Evolutionary conservation across 1,139 yeast genomes (phyloP), one percentile per base, ranked within the genome.

Genomic region (Yamadazyma trypodendri): DNA sequence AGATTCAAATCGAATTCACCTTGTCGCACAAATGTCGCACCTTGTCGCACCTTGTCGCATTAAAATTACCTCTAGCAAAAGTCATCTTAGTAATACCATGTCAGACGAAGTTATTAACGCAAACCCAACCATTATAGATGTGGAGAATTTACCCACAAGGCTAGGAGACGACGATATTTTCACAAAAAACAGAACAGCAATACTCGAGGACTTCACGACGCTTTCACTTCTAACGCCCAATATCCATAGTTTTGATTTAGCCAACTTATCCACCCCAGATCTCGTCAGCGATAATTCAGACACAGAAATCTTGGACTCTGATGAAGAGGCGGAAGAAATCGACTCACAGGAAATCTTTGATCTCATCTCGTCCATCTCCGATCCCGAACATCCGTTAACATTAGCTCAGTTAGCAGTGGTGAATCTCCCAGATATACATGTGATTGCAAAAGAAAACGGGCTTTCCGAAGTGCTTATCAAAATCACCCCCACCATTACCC

Each of bases 401-500:
- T 69, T 94, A 41, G 98, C 97, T 0, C 98, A 94, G 60, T 72
- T 94, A 13, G 94, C 97, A 0, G 97, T 94, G 31, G 96, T 94
- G 2, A 89, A 89, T 53, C 68, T 94, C 35, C 73, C 74, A 2
- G 96, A 94, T 56, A 92, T 94, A 40, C 58, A 65, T 27, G 88
- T 94, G 7, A 75, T 75, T 1, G 50, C 54, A 16, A 61, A 60
- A 28, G 65, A 69, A 23, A 54, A 62, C 11, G 77, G 77, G 31
- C 77, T 86, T 53, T 85, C 94, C 0, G 88, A 84, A 45, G 88
- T 94, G 0, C 57, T 79, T 17, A 88, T 94, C 27, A 80, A 77
- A 51, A 90, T 94, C 47, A 94, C 99, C 0, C 99, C 99, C 0
- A 94, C 99, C 0, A 92, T 94, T 50, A 92, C 98, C 1, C 99